Percentiles rank a stretch among this genome's conserved stretches.
Conservation (phyloP, 2,329 filamentous ascomycete species). For the Arthrocladium fulminans region DNA sequence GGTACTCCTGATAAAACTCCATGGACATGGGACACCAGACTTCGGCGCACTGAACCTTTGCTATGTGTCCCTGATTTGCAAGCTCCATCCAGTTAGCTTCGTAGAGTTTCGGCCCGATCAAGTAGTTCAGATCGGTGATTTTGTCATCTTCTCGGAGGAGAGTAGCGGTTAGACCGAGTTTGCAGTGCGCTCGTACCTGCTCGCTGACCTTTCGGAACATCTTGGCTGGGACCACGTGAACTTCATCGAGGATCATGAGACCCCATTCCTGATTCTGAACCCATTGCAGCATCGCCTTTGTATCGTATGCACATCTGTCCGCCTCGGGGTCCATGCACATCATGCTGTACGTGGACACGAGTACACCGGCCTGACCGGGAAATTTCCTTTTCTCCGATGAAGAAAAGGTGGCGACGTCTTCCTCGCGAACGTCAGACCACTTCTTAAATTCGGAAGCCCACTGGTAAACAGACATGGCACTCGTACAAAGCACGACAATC, state of each 20-base stretch:
- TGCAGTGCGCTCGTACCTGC: conserved; percentile 87
- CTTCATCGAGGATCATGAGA: conserved; percentile 91
- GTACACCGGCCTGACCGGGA: conserved; percentile 82
- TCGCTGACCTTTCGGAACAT: conserved; percentile 94
- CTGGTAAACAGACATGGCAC: conserved; percentile 94
- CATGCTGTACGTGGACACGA: conserved; percentile 98
- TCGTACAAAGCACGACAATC: conserved; percentile 88
- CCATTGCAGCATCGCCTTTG: conserved; percentile 96
- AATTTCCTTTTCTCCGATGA: conserved; percentile 85
- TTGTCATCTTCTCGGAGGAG: conserved; percentile 95
- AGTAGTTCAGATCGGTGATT: conserved; percentile 91
- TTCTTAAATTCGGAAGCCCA: conserved; percentile 96
- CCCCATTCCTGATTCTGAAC: conserved; percentile 87
- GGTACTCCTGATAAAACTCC: conserved; percentile 93
- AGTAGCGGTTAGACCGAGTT: conserved; percentile 88
- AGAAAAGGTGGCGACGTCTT: conserved; percentile 90
- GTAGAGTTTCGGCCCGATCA: conserved; percentile 94
- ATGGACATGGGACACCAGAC: conserved; percentile 99
- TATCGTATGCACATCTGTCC: conserved; percentile 78
- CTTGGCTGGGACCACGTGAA: conserved; percentile 92
- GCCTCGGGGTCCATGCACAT: conserved; percentile 63
- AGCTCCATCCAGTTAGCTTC: conserved; percentile 99
- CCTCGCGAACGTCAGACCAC: conserved; percentile 95
- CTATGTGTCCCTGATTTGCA: conserved; percentile 92
- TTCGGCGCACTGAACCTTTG: conserved; percentile 92